These are phyloP conservation scores for Ceratocystis albifundus DNA, from an alignment of 2,329 filamentous ascomycete species.

Conservation along the genomic window DNA sequence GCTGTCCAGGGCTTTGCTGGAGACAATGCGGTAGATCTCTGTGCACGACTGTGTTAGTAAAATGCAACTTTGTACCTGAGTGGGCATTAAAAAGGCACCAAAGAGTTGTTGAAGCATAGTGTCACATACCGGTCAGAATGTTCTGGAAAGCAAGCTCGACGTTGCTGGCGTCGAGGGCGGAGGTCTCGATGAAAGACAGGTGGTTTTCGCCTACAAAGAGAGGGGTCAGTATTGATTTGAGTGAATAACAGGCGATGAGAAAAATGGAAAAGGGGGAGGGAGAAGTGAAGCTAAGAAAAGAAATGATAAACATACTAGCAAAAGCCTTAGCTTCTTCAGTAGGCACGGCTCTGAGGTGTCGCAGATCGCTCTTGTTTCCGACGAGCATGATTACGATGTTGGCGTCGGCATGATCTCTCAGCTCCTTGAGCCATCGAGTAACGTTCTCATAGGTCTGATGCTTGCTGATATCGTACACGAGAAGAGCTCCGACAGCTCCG, in stretches of 20 bases:
- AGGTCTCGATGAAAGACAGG: conserved; percentile 98
- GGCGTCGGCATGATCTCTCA: conserved; percentile 92
- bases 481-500: conserved; percentile 88
- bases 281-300: neutral
- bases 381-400: conserved; percentile 99
- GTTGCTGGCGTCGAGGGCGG: conserved; percentile 95
- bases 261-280: neutral
- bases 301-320: conserved; percentile 55
- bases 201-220: conserved; percentile 72
- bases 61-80: too few relatives aligned
- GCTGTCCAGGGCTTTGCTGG: conserved; percentile 89
- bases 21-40: conserved; percentile 99
- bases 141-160: conserved; percentile 99
- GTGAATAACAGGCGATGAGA: neutral
- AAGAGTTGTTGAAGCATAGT: neutral
- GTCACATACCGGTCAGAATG: conserved; percentile 77
- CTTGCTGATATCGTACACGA: conserved; percentile 99
- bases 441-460: conserved; percentile 99
- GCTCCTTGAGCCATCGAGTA: conserved; percentile 96
- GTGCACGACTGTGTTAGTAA: conserved; percentile 20
- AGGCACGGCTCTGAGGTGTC: conserved; percentile 89
- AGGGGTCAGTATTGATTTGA: neutral
- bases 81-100: too few relatives aligned
- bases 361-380: conserved; percentile 99
- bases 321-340: conserved; percentile 97